Conservation (phyloP, 805 yeast genomes). For the Grigorovia transvaalensis region DNA sequence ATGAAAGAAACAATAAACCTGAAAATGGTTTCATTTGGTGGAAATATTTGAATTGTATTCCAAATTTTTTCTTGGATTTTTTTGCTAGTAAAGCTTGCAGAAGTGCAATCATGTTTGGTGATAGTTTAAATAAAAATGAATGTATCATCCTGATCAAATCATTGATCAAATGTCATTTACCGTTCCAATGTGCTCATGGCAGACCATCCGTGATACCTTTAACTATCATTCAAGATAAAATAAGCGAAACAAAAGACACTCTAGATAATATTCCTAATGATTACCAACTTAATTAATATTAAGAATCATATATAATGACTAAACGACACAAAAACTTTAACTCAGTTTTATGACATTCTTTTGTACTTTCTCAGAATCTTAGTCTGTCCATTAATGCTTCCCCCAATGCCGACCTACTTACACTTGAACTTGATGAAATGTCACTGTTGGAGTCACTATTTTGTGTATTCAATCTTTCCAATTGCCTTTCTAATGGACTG, state of each 20-base stretch:
- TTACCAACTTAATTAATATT: background rate
- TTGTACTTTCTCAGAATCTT: background rate
- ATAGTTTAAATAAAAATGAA: constrained; percentile 32
- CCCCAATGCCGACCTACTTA: constrained; percentile 33
- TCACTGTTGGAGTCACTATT: constrained; percentile 20
- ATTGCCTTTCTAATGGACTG: background rate
- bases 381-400: constrained; percentile 32
- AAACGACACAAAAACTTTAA: background rate
- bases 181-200: constrained; percentile 83
- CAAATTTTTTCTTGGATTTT: constrained; percentile 39
- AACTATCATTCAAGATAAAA: constrained; percentile 11
- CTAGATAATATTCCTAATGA: background rate
- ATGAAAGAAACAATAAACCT: background rate
- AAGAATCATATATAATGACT: background rate
- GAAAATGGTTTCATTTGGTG: constrained; percentile 28
- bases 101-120: constrained; percentile 65
- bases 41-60: constrained; percentile 34
- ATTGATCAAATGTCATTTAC: constrained; percentile 42
- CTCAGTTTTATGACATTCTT: background rate
- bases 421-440: constrained; percentile 30
- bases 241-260: background rate
- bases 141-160: constrained; percentile 36
- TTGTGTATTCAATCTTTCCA: background rate
- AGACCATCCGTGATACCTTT: constrained; percentile 62
- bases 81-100: constrained; percentile 58